Evolutionary conservation across 306 rosid species (phyloP), one percentile per base, ranked within the genome.

Genomic region (Begonia peltatifolia): DNA sequence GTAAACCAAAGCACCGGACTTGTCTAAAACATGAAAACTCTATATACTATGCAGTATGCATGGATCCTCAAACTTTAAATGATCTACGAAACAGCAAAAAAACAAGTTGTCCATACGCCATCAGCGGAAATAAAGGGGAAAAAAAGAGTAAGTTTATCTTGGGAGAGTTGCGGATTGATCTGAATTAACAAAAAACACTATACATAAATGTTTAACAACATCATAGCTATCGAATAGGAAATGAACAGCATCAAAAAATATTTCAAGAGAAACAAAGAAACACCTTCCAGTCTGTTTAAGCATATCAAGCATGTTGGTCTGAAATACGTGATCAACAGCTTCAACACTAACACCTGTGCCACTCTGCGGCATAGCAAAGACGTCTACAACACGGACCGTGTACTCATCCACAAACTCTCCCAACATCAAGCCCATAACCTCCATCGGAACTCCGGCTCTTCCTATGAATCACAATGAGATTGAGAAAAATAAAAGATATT

Each of bases 261-360:
- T 15, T 10, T 14, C 0, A 51, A 17, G 54, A 43, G 9, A 43
- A 41, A 60, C 11, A 6, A 25, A 6, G 11, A 62, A 46, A 44
- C 64, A 89, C 97, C 97, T 62, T 66, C 97, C 95, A 43, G 97
- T 89, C 68, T 84, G 97, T 57, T 89, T 89, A 20, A 85, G 76
- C 97, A 89, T 89, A 69, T 89, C 97, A 1, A 85, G 97, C 97
- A 89, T 89, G 42, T 85, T 89, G 55, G 97, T 89, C 83, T 89
- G 97, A 57, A 89, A 89, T 3, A 84, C 93, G 65, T 89, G 95
- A 74, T 89, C 97, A 44, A 89, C 97, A 2, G 97, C 97, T 72
- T 88, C 97, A 9, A 88, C 97, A 47, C 97, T 88, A 59, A 88
- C 97, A 52, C 95, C 97, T 0, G 97, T 84, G 16, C 93, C 97